phyloP scores from a whole-genome alignment of 2,329 filamentous ascomycete species.

The Xylariaceae sp. region DNA sequence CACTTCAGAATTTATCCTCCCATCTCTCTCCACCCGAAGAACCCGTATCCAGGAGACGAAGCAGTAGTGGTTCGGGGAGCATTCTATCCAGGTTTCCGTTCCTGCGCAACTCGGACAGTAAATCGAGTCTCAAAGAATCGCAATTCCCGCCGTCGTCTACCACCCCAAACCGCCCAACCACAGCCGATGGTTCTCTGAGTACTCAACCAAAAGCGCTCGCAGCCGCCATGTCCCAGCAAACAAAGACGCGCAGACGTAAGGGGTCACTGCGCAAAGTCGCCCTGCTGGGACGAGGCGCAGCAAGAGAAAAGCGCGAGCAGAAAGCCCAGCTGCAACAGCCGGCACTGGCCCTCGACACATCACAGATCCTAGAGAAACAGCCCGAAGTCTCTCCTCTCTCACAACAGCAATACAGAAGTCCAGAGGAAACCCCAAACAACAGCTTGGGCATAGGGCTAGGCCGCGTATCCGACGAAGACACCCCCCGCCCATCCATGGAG shows the following conservation, averaged over 20 bases:
- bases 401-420: slow-evolving; percentile 6
- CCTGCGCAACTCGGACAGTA: slow-evolving; percentile 44
- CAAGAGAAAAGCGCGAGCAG: slow-evolving; percentile 54
- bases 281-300: slow-evolving; percentile 69
- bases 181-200: slow-evolving; percentile 12
- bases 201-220: slow-evolving; percentile 29
- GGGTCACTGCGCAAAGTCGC: slow-evolving; percentile 86
- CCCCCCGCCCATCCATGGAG: slow-evolving; percentile 44
- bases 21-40: slow-evolving; percentile 22
- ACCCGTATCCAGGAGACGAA: slow-evolving; percentile 34
- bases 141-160: slow-evolving; percentile 22
- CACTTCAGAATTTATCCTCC: slow-evolving; percentile 25
- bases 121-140: slow-evolving; percentile 26
- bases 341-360: slow-evolving; percentile 25
- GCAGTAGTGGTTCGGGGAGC: slow-evolving; percentile 54
- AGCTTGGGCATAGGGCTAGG: slow-evolving; percentile 40
- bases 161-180: slow-evolving; percentile 2
- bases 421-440: slow-evolving; percentile 8
- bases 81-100: slow-evolving; percentile 69
- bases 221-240: slow-evolving; percentile 35
- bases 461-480: slow-evolving; percentile 38
- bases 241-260: slow-evolving; percentile 65
- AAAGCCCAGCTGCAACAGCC: slow-evolving; percentile 41
- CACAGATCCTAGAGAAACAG: slow-evolving; percentile 9
- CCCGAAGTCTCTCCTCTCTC: slow-evolving; percentile 20